These are phyloP conservation scores for Neurospora africana DNA, from an alignment of 495 filamentous ascomycete genomes.

Conservation along the genomic window DNA sequence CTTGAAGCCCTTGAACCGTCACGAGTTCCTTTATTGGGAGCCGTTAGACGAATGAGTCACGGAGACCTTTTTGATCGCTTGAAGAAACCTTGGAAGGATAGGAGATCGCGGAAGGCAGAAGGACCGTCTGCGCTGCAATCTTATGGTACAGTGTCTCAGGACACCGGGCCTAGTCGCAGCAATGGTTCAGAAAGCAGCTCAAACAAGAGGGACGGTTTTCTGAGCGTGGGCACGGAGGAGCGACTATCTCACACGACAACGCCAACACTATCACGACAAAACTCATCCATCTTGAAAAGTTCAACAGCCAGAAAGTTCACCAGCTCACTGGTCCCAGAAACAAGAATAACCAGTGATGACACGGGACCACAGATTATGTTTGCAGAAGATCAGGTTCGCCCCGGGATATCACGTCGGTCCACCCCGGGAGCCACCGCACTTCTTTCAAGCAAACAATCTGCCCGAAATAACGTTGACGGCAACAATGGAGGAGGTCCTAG, in stretches of 20 bases:
- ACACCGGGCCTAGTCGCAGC: not conserved
- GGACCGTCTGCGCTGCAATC: not conserved
- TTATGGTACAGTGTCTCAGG: conserved; percentile 7
- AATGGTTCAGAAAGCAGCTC: not conserved
- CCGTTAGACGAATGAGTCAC: conserved; percentile 25
- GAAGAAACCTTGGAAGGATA: conserved; percentile 10
- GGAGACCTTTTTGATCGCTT: conserved; percentile 18
- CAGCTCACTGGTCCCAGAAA: conserved; percentile 63
- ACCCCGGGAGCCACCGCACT: conserved; percentile 27
- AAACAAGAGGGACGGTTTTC: not conserved
- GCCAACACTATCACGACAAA: conserved; percentile 41
- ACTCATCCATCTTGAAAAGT: conserved; percentile 39
- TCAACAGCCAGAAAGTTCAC: conserved; percentile 51
- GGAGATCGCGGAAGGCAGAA: conserved; percentile 5
- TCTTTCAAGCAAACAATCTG: conserved; percentile 54
- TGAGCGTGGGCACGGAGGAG: not conserved
- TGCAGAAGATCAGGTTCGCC: conserved; percentile 33
- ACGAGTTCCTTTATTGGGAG: conserved; percentile 16
- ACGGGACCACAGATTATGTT: conserved; percentile 74
- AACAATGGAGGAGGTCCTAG: conserved; percentile 41
- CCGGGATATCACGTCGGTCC: conserved; percentile 37
- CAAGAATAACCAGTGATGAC: conserved; percentile 51
- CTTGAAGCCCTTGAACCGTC: conserved; percentile 7
- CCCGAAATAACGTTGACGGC: conserved; percentile 39
- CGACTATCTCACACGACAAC: conserved; percentile 16